A percentile compares a stretch with the other conserved stretches of the same genome.
Evolutionary conservation across 257 asterid genomes (phyloP).

Genomic region (Gynochthodes officinalis): DNA sequence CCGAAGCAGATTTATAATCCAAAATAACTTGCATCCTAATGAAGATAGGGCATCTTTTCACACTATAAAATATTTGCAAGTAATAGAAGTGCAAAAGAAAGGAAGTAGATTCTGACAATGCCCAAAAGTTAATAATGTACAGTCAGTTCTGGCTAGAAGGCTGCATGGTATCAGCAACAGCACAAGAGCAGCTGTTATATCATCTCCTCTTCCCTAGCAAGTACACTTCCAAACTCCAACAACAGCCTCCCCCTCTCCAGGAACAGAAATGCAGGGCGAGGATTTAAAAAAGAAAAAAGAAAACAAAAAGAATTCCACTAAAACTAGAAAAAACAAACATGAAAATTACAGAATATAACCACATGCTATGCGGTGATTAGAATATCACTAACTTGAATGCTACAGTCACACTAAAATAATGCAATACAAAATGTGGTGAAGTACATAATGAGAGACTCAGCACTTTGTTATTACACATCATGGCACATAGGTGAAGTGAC

Average conservation of each 20-base stretch:
- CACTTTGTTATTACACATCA: neutral
- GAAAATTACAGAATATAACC: neutral
- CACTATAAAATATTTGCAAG: neutral
- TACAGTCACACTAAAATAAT: neutral
- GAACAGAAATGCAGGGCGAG: too few species aligned
- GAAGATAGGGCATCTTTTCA: neutral
- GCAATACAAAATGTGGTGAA: neutral
- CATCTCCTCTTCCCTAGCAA: neutral
- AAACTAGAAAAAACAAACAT: too few species aligned
- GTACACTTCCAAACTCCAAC: too few species aligned
- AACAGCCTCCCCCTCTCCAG: too few species aligned
- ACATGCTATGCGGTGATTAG: neutral
- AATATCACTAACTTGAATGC: neutral
- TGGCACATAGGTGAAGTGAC: neutral
- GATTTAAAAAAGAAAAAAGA: neutral
- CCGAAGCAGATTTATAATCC: neutral
- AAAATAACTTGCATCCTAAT: neutral
- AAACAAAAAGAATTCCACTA: neutral
- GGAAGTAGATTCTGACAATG: neutral
- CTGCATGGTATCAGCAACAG: neutral
- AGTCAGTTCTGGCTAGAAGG: neutral
- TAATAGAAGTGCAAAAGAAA: neutral
- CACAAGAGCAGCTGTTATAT: neutral
- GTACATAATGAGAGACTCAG: neutral
- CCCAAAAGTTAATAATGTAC: neutral